Conservation (phyloP, 2,329 filamentous ascomycete genomes). For the Acrodontium crateriforme region DNA sequence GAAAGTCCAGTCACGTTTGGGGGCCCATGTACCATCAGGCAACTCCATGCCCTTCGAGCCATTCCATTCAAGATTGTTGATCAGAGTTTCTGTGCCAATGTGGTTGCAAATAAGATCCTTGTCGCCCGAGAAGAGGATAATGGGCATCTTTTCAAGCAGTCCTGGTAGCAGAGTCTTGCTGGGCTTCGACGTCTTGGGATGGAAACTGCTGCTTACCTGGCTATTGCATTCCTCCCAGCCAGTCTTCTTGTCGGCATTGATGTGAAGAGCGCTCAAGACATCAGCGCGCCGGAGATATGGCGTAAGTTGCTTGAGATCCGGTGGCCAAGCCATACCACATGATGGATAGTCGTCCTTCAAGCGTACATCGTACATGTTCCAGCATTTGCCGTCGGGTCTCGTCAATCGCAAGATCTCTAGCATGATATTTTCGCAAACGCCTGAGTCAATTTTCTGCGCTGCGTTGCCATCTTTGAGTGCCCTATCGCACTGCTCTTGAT, state of each 20-base stretch:
- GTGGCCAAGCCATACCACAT: constrained; percentile 97
- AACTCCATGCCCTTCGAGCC: constrained; percentile 83
- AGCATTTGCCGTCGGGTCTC: constrained; percentile 49
- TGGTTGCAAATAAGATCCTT: constrained; percentile 97
- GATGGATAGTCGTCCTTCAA: constrained; percentile 65
- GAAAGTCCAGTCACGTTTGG: constrained; percentile 87
- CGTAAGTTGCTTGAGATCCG: constrained; percentile 62
- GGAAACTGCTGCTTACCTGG: constrained; percentile 60
- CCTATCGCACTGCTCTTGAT: constrained; percentile 54
- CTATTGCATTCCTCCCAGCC: constrained; percentile 89
- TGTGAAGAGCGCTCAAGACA: constrained; percentile 66
- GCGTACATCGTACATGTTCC: constrained; percentile 96
- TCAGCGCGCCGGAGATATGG: constrained; percentile 77
- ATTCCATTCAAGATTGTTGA: constrained; percentile 83
- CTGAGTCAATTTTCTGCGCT: constrained; percentile 51
- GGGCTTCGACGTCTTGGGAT: constrained; percentile 54
- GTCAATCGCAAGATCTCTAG: neutral
- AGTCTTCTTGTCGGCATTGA: constrained; percentile 65
- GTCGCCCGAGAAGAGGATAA: constrained; percentile 83
- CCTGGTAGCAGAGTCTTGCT: constrained; percentile 62
- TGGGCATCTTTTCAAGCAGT: constrained; percentile 60
- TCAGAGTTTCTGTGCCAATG: constrained; percentile 79
- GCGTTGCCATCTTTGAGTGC: constrained; percentile 43
- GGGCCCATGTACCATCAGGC: constrained; percentile 75
- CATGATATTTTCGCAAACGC: constrained; percentile 64